These are phyloP conservation scores for Trametes sp. DNA, from an alignment of 1,284 basidiomycete genomes.

Conservation along the genomic window DNA sequence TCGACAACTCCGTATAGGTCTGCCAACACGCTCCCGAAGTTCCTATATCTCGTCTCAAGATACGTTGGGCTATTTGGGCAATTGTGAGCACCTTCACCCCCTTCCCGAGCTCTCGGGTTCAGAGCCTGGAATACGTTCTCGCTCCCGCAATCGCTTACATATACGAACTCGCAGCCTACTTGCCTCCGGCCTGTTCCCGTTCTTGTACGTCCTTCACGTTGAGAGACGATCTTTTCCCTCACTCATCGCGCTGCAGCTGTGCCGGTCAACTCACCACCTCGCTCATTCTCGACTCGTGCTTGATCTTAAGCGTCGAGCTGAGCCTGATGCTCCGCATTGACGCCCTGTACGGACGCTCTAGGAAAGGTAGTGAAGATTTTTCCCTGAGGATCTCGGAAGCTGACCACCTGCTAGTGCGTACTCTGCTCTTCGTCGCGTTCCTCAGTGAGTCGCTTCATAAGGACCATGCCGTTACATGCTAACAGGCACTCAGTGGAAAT, in stretches of 20 bases:
- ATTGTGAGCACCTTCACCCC: slow-evolving; percentile 24
- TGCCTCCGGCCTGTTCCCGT: slow-evolving; percentile 14
- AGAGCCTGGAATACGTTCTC: no score
- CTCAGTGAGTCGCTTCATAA: slow-evolving; percentile 1
- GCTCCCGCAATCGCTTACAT: neutral
- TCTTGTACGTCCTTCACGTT: slow-evolving; percentile 10
- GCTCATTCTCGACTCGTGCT: slow-evolving; percentile 17
- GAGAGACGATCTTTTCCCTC: neutral
- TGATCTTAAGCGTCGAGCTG: slow-evolving; percentile 27
- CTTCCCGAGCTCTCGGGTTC: no score
- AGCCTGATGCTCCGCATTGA: slow-evolving; percentile 31
- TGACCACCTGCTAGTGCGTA: slow-evolving; percentile 9
- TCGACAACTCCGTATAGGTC: slow-evolving; percentile 16
- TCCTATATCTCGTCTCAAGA: slow-evolving; percentile 29
- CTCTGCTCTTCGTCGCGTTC: slow-evolving; percentile 16
- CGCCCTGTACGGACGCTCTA: slow-evolving; percentile 23
- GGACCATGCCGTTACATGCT: neutral
- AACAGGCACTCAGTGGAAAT: neutral
- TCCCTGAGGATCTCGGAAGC: neutral
- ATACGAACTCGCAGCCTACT: neutral
- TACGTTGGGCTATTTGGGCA: slow-evolving; percentile 24
- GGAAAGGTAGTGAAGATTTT: slow-evolving; percentile 11
- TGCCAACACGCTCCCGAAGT: slow-evolving; percentile 27
- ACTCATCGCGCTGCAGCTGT: slow-evolving; percentile 7
- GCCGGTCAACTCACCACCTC: slow-evolving; percentile 9